Percentiles rank a stretch among this genome's conserved stretches.
These are phyloP conservation scores for Saitozyma podzolica DNA, from an alignment of 768 basidiomycete genomes.

Conservation along the genomic window DNA sequence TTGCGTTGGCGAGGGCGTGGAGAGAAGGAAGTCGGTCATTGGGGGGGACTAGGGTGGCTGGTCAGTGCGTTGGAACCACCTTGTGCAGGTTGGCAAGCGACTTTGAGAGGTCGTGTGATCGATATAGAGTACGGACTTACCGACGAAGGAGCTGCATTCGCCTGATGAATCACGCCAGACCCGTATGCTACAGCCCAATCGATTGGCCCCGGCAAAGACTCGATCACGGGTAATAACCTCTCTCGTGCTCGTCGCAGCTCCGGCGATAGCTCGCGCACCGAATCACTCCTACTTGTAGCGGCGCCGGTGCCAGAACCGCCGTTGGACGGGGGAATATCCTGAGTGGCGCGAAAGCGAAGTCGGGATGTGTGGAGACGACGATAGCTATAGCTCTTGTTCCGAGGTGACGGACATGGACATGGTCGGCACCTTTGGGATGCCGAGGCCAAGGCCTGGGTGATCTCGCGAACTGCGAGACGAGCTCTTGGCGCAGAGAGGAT, in stretches of 20 bases:
- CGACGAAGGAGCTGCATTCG: conserved; percentile 54
- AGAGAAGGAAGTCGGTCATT: conserved; percentile 96
- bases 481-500: too few relatives aligned
- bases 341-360: too few relatives aligned
- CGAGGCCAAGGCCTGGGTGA: too few relatives aligned
- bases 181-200: conserved; percentile 98
- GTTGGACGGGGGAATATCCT: too few relatives aligned
- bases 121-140: neutral
- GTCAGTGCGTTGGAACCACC: conserved; percentile 1
- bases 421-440: too few relatives aligned
- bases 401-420: too few relatives aligned
- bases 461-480: too few relatives aligned
- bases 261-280: neutral
- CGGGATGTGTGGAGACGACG: too few relatives aligned
- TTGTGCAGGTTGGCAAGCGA: neutral
- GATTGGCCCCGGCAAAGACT: conserved; percentile 81
- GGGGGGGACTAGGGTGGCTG: conserved; percentile 56
- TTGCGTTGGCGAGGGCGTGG: conserved; percentile 85
- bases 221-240: conserved; percentile 58
- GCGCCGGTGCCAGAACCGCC: too few relatives aligned
- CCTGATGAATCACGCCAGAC: conserved; percentile 92
- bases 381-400: too few relatives aligned
- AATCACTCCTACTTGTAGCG: neutral
- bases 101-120: neutral
- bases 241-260: conserved; percentile 28